phyloP scores from a whole-genome alignment of 2,329 filamentous ascomycete species.

The Hypoxylon sp. region DNA sequence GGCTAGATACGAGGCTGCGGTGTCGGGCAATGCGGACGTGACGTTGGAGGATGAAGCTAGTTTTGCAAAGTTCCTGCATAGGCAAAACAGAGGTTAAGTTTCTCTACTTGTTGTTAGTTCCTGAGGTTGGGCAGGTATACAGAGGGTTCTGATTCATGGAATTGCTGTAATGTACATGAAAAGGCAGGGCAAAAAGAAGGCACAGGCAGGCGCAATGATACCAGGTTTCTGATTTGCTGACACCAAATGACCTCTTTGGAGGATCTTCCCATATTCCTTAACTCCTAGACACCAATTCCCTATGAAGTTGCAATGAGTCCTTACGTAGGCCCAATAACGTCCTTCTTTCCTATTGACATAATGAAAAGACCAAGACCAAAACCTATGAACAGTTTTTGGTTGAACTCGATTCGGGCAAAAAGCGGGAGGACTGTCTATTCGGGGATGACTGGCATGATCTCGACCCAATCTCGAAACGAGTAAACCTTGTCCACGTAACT shows the following conservation, averaged over 20 bases:
- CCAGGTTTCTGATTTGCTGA: constrained; percentile 42
- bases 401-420: not conserved
- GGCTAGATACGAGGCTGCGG: constrained; percentile 80
- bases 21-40: constrained; percentile 70
- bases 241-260: constrained; percentile 12
- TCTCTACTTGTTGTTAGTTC: not conserved
- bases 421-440: not conserved
- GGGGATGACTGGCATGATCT: not conserved
- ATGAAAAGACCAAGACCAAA: not conserved
- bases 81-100: constrained; percentile 53
- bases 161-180: constrained; percentile 9
- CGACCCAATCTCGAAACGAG: not conserved
- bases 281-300: constrained; percentile 43
- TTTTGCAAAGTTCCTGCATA: constrained; percentile 71
- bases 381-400: not conserved
- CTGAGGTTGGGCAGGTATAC: not conserved
- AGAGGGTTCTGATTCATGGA: constrained; percentile 17
- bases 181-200: constrained; percentile 5
- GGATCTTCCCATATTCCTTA: constrained; percentile 11
- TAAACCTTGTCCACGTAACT: not conserved
- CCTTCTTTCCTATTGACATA: not conserved
- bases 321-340: not conserved
- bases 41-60: constrained; percentile 68
- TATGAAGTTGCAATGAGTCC: not conserved
- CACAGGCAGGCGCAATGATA: constrained; percentile 43